These are phyloP conservation scores for Ramichloridium luteum DNA, from an alignment of 2,329 filamentous ascomycete genomes.

Conservation along the genomic window DNA sequence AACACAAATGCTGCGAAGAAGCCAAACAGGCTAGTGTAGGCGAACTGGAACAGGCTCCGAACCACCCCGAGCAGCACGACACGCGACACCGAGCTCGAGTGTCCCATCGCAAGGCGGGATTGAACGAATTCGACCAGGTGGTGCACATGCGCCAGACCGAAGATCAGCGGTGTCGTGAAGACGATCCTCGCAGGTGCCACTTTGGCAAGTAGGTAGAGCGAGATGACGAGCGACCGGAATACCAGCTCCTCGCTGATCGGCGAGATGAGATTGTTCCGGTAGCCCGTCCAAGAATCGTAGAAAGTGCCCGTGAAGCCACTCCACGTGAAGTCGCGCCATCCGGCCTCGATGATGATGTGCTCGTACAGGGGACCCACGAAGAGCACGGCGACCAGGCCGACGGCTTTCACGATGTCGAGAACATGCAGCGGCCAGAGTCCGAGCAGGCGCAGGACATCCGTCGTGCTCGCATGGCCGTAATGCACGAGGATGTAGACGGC, in stretches of 20 bases:
- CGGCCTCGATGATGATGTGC: constrained; percentile 56
- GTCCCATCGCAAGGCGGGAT: constrained; percentile 50
- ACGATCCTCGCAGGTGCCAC: constrained; percentile 47
- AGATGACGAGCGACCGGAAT: constrained; percentile 77
- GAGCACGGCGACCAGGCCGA: constrained; percentile 64
- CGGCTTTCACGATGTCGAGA: constrained; percentile 46
- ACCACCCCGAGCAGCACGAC: constrained; percentile 35
- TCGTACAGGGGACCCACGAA: constrained; percentile 82
- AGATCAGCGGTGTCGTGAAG: constrained; percentile 75
- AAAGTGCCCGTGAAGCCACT: constrained; percentile 40
- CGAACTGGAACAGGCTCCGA: constrained; percentile 70
- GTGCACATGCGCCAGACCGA: constrained; percentile 85
- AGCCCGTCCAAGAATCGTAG: constrained; percentile 64
- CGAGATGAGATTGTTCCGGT: constrained; percentile 79
- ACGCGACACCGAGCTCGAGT: constrained; percentile 8
- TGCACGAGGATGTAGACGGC: constrained; percentile 56
- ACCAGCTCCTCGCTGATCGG: constrained; percentile 83
- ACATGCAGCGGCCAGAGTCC: constrained; percentile 70
- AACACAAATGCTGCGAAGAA: constrained; percentile 86
- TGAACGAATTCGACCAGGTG: constrained; percentile 92
- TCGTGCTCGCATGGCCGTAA: constrained; percentile 37
- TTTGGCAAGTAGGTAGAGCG: constrained; percentile 64
- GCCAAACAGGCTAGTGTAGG: constrained; percentile 85
- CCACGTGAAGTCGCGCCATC: constrained; percentile 44
- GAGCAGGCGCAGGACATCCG: constrained; percentile 54